Evolutionary conservation across 2,329 filamentous ascomycete species (phyloP).

Genomic region (Aspergillus ustus): DNA sequence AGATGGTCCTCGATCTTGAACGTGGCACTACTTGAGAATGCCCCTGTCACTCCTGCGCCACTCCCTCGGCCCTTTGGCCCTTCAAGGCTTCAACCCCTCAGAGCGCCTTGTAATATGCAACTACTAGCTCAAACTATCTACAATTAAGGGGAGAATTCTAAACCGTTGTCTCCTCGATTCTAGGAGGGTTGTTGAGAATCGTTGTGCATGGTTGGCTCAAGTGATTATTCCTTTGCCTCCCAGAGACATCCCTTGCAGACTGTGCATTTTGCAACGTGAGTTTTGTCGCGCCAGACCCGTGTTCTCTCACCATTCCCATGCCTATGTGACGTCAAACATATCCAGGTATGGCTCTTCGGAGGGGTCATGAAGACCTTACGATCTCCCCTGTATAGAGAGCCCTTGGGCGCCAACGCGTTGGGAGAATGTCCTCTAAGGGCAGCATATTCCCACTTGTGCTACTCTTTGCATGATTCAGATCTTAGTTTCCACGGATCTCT

Average conservation of each 20-base stretch:
- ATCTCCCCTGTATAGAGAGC: slow-evolving; percentile 35
- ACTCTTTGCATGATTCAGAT: slow-evolving; percentile 4
- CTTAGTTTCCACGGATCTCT: slow-evolving; percentile 17
- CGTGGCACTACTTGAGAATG: slow-evolving; percentile 31
- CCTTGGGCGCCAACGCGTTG: slow-evolving; percentile 34
- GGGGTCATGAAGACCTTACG: slow-evolving; percentile 38
- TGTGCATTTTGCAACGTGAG: slow-evolving; percentile 38
- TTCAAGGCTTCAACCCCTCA: neutral
- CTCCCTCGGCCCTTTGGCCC: slow-evolving; percentile 12
- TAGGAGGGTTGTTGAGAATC: slow-evolving; percentile 25
- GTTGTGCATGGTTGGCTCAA: slow-evolving; percentile 26
- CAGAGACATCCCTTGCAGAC: slow-evolving; percentile 40
- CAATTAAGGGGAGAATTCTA: neutral
- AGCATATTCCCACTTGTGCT: slow-evolving; percentile 26
- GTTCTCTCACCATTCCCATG: slow-evolving; percentile 39
- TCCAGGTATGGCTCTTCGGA: slow-evolving; percentile 43
- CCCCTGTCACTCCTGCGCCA: slow-evolving; percentile 27
- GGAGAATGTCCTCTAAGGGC: slow-evolving; percentile 30
- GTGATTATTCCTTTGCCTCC: slow-evolving; percentile 28
- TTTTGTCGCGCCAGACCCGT: slow-evolving; percentile 30
- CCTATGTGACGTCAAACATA: slow-evolving; percentile 45
- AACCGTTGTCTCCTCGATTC: slow-evolving; percentile 27
- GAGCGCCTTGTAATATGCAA: neutral
- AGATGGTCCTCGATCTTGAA: slow-evolving; percentile 46
- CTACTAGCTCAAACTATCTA: neutral